Evolutionary conservation across 1,284 basidiomycete genomes (phyloP).

Genomic region (Chalciporus sp.): DNA sequence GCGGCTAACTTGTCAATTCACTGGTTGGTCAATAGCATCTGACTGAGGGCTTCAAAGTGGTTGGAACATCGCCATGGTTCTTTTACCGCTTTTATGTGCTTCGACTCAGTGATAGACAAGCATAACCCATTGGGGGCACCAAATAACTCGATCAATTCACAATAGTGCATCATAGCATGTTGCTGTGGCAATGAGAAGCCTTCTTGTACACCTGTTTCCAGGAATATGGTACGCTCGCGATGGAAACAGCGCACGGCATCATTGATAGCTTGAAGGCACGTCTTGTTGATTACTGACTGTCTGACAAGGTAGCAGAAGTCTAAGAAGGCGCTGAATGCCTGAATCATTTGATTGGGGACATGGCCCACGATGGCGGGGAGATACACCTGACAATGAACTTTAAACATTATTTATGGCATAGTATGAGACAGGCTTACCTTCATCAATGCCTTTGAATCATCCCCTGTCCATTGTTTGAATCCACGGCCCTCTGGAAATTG

Average conservation of each 20-base stretch:
- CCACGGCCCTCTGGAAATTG: slow-evolving; percentile 8
- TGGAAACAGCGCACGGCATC: slow-evolving; percentile 11
- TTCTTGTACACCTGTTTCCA: slow-evolving; percentile 7
- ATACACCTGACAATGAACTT: slow-evolving; percentile 2
- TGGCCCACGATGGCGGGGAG: slow-evolving; percentile 8
- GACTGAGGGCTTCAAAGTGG: slow-evolving; percentile 18
- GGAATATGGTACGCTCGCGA: slow-evolving; percentile 6
- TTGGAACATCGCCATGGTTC: slow-evolving; percentile 27
- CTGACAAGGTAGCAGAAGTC: slow-evolving; percentile 29
- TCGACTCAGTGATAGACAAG: slow-evolving; percentile 2
- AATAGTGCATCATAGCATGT: slow-evolving; percentile 20
- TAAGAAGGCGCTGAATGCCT: slow-evolving; percentile 13
- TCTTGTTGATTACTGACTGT: slow-evolving; percentile 5
- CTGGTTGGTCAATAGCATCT: too few relatives aligned
- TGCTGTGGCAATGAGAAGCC: slow-evolving; percentile 25
- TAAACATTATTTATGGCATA: too few relatives aligned
- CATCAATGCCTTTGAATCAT: slow-evolving; percentile 20
- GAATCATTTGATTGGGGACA: slow-evolving; percentile 14
- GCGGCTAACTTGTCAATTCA: neutral
- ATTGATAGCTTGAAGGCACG: slow-evolving; percentile 18
- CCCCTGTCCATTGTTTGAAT: slow-evolving; percentile 16
- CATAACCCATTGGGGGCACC: slow-evolving; percentile 6
- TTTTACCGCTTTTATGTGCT: slow-evolving; percentile 9
- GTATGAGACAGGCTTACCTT: slow-evolving; percentile 6
- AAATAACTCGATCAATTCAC: slow-evolving; percentile 2